A percentile compares a stretch with the other conserved stretches of the same genome.
Conservation (phyloP, 2,329 filamentous ascomycete species). For the Tolypocladium tropicale region DNA sequence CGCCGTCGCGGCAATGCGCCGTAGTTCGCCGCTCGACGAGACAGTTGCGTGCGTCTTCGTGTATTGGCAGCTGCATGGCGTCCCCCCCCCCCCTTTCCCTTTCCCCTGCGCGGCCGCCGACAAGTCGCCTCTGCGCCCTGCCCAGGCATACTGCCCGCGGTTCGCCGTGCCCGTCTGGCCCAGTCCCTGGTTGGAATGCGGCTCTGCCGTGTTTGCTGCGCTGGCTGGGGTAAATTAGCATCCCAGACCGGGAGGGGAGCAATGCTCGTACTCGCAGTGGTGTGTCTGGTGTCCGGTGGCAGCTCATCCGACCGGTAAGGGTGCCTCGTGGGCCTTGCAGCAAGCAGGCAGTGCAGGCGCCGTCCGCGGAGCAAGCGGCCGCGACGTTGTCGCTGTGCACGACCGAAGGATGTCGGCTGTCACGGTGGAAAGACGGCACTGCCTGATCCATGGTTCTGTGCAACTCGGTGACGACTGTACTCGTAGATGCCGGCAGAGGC, state of each 20-base stretch:
- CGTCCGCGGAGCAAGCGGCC: not conserved
- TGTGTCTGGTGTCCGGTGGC: too few species aligned
- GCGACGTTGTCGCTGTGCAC: not conserved
- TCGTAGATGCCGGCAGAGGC: not conserved
- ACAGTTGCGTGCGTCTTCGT: not conserved
- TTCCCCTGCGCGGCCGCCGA: not conserved
- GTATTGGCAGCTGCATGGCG: not conserved
- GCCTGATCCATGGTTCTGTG: not conserved
- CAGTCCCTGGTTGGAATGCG: not conserved
- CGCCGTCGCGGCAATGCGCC: not conserved
- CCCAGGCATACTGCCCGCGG: not conserved
- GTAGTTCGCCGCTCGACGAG: not conserved
- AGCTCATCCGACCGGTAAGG: not conserved
- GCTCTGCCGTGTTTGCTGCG: not conserved
- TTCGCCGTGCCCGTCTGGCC: not conserved
- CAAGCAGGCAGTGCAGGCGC: not conserved
- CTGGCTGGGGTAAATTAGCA: not conserved
- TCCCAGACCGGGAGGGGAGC: not conserved
- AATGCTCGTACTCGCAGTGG: not conserved
- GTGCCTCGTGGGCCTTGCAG: not conserved
- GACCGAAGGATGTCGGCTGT: not conserved
- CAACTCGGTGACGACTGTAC: not conserved
- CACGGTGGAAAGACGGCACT: not conserved
- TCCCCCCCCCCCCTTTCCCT: not conserved
- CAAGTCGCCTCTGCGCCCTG: too few species aligned